These are phyloP conservation scores for Lizonia empirigonia DNA, from an alignment of 2,329 filamentous ascomycete genomes.

Conservation along the genomic window DNA sequence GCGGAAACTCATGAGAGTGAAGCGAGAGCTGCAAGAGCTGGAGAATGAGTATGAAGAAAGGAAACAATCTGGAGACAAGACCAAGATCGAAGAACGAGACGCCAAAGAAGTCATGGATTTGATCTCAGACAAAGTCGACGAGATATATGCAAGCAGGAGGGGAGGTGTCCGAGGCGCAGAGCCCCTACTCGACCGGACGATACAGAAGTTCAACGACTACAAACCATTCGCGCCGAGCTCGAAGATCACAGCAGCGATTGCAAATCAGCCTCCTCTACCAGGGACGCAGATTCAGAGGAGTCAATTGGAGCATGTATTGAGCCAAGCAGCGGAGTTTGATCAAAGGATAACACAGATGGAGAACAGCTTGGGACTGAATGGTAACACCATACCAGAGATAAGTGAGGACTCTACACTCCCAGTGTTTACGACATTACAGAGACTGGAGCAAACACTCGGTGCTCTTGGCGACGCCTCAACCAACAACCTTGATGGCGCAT, in stretches of 20 bases:
- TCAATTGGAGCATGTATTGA: slow-evolving; percentile 65
- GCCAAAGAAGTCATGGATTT: slow-evolving; percentile 65
- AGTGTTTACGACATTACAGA: slow-evolving; percentile 80
- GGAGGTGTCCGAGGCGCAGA: slow-evolving; percentile 45
- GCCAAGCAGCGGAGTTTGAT: slow-evolving; percentile 87
- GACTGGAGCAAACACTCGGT: slow-evolving; percentile 78
- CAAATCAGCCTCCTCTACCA: slow-evolving; percentile 39
- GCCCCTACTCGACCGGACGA: slow-evolving; percentile 43
- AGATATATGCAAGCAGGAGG: slow-evolving; percentile 57
- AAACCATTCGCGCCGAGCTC: slow-evolving; percentile 34
- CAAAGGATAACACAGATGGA: slow-evolving; percentile 79
- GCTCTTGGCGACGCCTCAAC: slow-evolving; percentile 75
- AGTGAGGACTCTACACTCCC: slow-evolving; percentile 60
- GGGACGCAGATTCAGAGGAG: slow-evolving; percentile 40
- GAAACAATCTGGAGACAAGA: slow-evolving; percentile 52
- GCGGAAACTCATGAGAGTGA: slow-evolving; percentile 79
- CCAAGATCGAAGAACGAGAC: slow-evolving; percentile 46
- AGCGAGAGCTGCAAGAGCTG: slow-evolving; percentile 75
- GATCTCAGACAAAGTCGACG: slow-evolving; percentile 73
- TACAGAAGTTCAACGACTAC: slow-evolving; percentile 44
- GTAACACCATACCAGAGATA: slow-evolving; percentile 67
- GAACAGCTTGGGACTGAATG: slow-evolving; percentile 77
- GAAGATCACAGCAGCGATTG: slow-evolving; percentile 37
- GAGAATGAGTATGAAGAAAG: slow-evolving; percentile 62
- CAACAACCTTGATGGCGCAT: slow-evolving; percentile 73